phyloP scores from a whole-genome alignment of 179 eudicot species.

The Gypsophila paniculata region DNA sequence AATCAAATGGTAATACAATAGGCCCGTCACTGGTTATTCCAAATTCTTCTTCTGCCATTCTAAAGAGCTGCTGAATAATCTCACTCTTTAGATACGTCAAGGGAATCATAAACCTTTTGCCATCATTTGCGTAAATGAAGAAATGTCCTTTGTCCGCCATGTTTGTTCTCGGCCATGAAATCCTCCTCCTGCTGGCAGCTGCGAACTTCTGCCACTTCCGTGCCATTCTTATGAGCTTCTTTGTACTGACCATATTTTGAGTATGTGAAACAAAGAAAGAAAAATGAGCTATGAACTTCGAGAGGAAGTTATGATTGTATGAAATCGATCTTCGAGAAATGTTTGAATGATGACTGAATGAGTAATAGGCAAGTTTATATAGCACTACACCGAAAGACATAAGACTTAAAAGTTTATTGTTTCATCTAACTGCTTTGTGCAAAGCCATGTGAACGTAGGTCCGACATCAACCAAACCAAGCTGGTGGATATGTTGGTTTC shows the following conservation, averaged over 20 bases:
- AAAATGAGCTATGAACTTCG: background rate
- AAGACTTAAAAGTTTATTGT: background rate
- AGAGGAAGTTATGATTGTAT: background rate
- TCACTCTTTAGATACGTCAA: conserved; percentile 13
- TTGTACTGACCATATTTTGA: background rate
- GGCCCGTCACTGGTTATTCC: background rate
- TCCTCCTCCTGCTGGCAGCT: conserved; percentile 5
- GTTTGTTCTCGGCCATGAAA: conserved; percentile 12
- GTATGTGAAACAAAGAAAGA: background rate
- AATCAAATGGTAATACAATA: background rate
- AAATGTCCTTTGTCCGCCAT: conserved; percentile 20
- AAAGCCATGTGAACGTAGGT: conserved; percentile 11
- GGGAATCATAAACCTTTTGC: conserved; percentile 17
- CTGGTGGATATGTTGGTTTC: conserved; percentile 7
- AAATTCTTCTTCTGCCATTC: conserved; percentile 10
- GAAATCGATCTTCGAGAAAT: background rate
- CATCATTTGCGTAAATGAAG: conserved; percentile 16
- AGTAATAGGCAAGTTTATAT: background rate
- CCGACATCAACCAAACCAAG: background rate
- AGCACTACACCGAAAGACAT: background rate
- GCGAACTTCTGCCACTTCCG: conserved; percentile 6
- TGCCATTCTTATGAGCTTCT: conserved; percentile 2
- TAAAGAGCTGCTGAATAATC: conserved; percentile 12
- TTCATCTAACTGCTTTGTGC: background rate
- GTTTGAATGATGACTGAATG: background rate